Evolutionary conservation across 495 filamentous ascomycete genomes (phyloP), one percentile per base, ranked within the genome.

Genomic region (Penicillium manginii): DNA sequence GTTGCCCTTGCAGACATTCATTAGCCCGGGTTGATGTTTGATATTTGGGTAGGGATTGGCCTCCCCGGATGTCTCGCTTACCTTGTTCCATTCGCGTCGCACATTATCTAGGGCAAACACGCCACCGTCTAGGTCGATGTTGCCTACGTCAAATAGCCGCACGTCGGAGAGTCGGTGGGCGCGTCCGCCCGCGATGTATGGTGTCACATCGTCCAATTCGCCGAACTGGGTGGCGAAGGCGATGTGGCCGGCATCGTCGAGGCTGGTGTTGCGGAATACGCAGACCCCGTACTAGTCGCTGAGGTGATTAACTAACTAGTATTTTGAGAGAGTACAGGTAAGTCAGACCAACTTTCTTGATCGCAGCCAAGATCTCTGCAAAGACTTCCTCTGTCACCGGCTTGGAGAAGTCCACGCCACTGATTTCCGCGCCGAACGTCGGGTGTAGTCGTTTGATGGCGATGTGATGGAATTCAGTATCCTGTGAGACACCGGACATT

Each of bases 131-230:
- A 73, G 71, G 31, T 75, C 67, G n/a, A 82, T 63, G 23, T 81
- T 64, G 1, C 64, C 52, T 23, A 82, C 84, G 64, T 87, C 84
- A 68, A 86, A 86, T 5, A 87, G 73, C 58, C 83, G 78, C 23
- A 74, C 68, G 57, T 80, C 73, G 1, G 60, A 71, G 50, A 81
- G 78, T 17, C 83, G 79, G 22, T 76, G 69, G 50, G 78, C 74
- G 15, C 78, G 78, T 8, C 77, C 77, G 10, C 65, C 70, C 1
- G 61, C 54, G n/a, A 82, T 63, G 66, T 81, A 86, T 2, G 81
- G 82, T 6, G 67, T 72, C n/a, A 84, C 79, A 60, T 84, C 79
- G 72, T 87, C 84, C 2, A 86, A 77, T 31, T 84, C 81, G 17
- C 83, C 84, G 55, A 87, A 77, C 11, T 73, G 75, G 5, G 61